Evolutionary conservation across 2,329 filamentous ascomycete species (phyloP), one percentile per base, ranked within the genome.

Genomic region (Talaromyces atroroseus): DNA sequence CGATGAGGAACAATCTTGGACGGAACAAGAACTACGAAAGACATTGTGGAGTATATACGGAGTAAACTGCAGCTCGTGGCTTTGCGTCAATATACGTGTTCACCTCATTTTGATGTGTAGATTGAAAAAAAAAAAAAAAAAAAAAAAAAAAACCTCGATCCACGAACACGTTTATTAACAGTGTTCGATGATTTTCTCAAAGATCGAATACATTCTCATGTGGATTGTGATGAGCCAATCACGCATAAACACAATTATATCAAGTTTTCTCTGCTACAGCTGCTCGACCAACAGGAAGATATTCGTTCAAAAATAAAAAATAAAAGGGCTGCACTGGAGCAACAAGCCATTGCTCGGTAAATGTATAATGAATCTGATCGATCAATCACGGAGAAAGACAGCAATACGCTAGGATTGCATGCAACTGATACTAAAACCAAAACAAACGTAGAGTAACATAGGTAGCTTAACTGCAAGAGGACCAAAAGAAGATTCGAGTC

Each of bases 341-440:
- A 14, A 16, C 32, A 8, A 21, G 18, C n/a, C 38, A 44, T 10
- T n/a, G 20, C 40, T 44, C 18, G 18, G 40, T 44, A 20, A 44
- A 44, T 44, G 20, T 44, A 40, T 40, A 23, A 18, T 21, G 42
- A 18, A 53, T 38, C 14, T 26, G 51, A 47, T 14, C 10, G 11
- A 20, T 32, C 42, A 53, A 47, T 32, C 14, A 47, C 4, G 24
- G 7, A 5, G 8, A 44, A 44, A 44, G 18, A 44, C 40, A 44
- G 40, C n/a, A 45, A 20, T 26, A 45, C 38, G 49, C 38, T 45
- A 16, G 32, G 40, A 52, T 52, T 52, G 23, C 38, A n/a, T 52
- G 23, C 38, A n/a, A 52, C 40, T 34, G 40, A 32, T 42, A 32
- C 38, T 45, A 42, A 20, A 32, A 52, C 42, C 38, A 32, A n/a